A percentile compares a stretch with the other conserved stretches of the same genome.
phyloP scores from a whole-genome alignment of 352 stramenopile genomes.

The Peronospora destructor region DNA sequence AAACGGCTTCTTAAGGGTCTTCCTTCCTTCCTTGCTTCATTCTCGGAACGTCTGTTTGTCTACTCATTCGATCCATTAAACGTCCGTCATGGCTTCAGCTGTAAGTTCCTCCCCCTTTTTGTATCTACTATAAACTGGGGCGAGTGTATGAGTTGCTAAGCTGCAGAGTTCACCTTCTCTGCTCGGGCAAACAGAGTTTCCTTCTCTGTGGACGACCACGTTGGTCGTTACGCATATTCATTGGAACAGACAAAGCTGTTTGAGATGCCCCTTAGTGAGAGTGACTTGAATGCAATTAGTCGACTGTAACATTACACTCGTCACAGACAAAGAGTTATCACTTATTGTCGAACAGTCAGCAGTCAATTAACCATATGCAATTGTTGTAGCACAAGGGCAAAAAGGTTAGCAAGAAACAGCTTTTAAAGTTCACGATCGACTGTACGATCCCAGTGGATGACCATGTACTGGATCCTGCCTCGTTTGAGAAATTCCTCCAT shows the following conservation, averaged over 20 bases:
- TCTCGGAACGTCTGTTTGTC: slow-evolving; percentile 33
- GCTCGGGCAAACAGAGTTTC: slow-evolving; percentile 85
- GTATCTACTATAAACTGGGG: not conserved
- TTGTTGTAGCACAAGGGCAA: slow-evolving; percentile 65
- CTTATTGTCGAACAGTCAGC: no score
- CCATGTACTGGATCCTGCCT: slow-evolving; percentile 97
- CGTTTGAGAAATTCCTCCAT: slow-evolving; percentile 99
- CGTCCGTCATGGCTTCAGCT: slow-evolving; percentile 40
- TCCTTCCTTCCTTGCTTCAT: slow-evolving; percentile 8
- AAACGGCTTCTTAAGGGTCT: no score
- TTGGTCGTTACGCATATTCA: slow-evolving; percentile 42
- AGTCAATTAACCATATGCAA: not conserved
- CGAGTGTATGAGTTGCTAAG: slow-evolving; percentile 69
- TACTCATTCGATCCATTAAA: not conserved
- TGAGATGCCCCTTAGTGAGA: slow-evolving; percentile 1
- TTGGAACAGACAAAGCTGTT: slow-evolving; percentile 21
- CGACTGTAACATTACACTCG: no score
- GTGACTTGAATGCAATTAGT: slow-evolving; percentile 9
- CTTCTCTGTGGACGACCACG: slow-evolving; percentile 68
- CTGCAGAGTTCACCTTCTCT: slow-evolving; percentile 82
- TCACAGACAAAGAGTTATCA: no score
- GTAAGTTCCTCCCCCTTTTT: slow-evolving; percentile 28
- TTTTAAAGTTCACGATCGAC: slow-evolving; percentile 91
- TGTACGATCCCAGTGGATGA: slow-evolving; percentile 96
- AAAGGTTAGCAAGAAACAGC: slow-evolving; percentile 86